These are phyloP conservation scores for Aquilaria malaccensis DNA, from an alignment of 345 rosid genomes.

Conservation along the genomic window DNA sequence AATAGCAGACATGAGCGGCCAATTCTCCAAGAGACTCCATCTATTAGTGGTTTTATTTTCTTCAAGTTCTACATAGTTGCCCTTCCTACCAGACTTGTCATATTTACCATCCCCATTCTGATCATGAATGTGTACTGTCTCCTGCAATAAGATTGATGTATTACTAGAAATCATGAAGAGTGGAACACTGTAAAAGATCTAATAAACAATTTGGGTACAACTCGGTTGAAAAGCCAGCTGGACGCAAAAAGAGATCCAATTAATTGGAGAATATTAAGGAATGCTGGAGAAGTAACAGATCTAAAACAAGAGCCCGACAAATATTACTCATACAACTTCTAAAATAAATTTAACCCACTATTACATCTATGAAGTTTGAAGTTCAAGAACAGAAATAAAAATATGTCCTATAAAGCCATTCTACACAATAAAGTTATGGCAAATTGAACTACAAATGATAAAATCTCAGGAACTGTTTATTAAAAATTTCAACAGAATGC, in stretches of 20 bases:
- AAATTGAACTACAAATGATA: too few relatives aligned
- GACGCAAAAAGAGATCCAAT: background rate
- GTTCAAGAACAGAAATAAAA: too few relatives aligned
- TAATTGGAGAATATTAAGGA: too few relatives aligned
- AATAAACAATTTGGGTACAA: background rate
- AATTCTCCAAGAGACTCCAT: constrained; percentile 38
- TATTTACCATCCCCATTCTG: constrained; percentile 11
- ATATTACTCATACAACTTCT: too few relatives aligned
- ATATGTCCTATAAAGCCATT: too few relatives aligned
- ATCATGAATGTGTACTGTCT: constrained; percentile 42
- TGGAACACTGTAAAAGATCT: background rate
- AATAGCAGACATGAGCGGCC: constrained; percentile 53
- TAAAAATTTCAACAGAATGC: too few relatives aligned
- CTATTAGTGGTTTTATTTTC: constrained; percentile 15
- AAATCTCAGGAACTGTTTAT: too few relatives aligned
- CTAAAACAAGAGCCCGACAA: too few relatives aligned
- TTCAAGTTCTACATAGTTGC: constrained; percentile 9
- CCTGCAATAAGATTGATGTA: constrained; percentile 24
- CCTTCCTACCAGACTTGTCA: constrained; percentile 19
- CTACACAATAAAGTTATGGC: too few relatives aligned
- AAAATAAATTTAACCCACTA: too few relatives aligned
- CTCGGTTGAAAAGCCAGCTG: background rate
- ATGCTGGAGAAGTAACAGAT: too few relatives aligned
- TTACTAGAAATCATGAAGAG: background rate
- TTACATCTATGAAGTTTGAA: too few relatives aligned